phyloP scores from a whole-genome alignment of 495 filamentous ascomycete species.

The Evansstolkia leycettana region DNA sequence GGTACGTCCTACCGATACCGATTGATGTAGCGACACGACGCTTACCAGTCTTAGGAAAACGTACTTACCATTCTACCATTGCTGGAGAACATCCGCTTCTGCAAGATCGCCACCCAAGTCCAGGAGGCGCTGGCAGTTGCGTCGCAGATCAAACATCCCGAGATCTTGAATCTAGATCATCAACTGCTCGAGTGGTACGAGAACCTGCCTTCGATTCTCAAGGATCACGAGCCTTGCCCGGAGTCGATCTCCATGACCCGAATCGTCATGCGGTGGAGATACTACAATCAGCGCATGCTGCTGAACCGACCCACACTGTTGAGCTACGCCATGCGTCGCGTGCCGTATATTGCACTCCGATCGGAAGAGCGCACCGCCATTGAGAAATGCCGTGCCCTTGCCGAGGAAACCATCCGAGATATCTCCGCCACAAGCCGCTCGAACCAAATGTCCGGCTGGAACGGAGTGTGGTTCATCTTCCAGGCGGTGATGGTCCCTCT shows the following conservation, averaged over 20 bases:
- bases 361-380: conserved; percentile 61
- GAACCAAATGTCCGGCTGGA: conserved; percentile 72
- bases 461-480: conserved; percentile 73
- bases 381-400: conserved; percentile 54
- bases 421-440: conserved; percentile 53
- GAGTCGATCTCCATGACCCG: conserved; percentile 57
- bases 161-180: conserved; percentile 50
- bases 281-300: conserved; percentile 66
- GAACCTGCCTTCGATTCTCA: conserved; percentile 57
- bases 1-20: conserved; percentile 24
- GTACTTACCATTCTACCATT: conserved; percentile 53
- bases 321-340: conserved; percentile 54
- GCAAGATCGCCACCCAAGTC: conserved; percentile 65
- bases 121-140: conserved; percentile 64
- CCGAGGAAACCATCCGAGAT: conserved; percentile 57
- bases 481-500: conserved; percentile 71
- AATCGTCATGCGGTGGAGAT: conserved; percentile 74
- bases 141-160: conserved; percentile 51
- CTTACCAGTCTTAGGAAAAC: conserved; percentile 21
- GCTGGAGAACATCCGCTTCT: conserved; percentile 68
- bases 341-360: conserved; percentile 40
- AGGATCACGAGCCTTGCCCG: conserved; percentile 55
- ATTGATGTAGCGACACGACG: conserved; percentile 1
- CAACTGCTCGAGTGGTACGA: conserved; percentile 61
- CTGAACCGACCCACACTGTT: conserved; percentile 67